Evolutionary conservation across 2,329 filamentous ascomycete species (phyloP).

Genomic region (Pleomassaria siparia): DNA sequence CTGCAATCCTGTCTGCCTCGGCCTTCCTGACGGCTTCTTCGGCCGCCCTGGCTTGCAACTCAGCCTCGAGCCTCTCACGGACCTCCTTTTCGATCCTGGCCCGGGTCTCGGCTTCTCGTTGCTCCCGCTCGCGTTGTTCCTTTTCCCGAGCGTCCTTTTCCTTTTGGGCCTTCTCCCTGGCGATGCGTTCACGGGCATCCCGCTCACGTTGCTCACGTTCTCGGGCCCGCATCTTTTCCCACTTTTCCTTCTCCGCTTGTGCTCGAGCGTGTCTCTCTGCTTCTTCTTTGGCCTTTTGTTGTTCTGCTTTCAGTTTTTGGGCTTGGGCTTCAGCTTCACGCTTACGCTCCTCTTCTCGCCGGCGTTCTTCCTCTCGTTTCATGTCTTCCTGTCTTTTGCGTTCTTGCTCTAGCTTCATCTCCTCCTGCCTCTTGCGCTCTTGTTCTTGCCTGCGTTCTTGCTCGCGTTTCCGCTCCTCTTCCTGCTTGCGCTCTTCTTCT

Average conservation of each 20-base stretch:
- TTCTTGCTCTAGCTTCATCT: conserved; percentile 50
- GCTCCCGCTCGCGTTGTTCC: conserved; percentile 41
- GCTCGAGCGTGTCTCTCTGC: conserved; percentile 48
- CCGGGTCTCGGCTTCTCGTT: conserved; percentile 38
- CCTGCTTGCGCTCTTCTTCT: conserved; percentile 59
- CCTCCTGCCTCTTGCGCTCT: conserved; percentile 69
- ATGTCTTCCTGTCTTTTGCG: conserved; percentile 43
- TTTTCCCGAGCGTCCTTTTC: conserved; percentile 46
- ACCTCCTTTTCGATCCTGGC: conserved; percentile 46
- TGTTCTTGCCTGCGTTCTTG: conserved; percentile 44
- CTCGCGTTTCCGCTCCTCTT: conserved; percentile 58
- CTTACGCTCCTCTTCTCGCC: conserved; percentile 46
- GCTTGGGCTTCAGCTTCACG: conserved; percentile 48
- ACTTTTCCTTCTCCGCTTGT: conserved; percentile 53
- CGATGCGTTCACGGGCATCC: conserved; percentile 50
- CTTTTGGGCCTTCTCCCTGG: conserved; percentile 42
- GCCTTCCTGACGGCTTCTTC: conserved; percentile 43
- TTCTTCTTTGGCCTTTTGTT: conserved; percentile 52
- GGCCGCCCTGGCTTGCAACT: conserved; percentile 41
- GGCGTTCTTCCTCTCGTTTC: conserved; percentile 25
- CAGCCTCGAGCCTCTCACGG: conserved; percentile 44
- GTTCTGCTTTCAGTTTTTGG: conserved; percentile 26
- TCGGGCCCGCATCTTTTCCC: conserved; percentile 52
- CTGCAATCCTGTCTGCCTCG: conserved; percentile 38
- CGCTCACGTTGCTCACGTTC: conserved; percentile 53